Evolutionary conservation across 306 rosid genomes (phyloP).

Genomic region (Cicer yamashitae): DNA sequence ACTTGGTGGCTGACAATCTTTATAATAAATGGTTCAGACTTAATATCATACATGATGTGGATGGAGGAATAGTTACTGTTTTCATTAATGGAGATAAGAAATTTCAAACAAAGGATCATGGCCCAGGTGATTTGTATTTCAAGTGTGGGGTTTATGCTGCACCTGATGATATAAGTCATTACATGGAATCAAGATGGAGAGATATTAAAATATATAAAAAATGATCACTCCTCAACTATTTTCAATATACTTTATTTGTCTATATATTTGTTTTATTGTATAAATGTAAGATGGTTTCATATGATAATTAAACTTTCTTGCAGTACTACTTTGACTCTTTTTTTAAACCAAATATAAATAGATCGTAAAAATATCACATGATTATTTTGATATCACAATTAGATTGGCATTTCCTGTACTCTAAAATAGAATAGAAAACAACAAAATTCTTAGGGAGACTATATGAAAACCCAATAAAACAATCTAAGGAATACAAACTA

Average conservation of each 20-base stretch:
- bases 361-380: no score
- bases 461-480: no score
- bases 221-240: background rate
- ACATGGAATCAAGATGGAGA: constrained; percentile 53
- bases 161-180: constrained; percentile 34
- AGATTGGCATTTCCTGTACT: no score
- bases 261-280: background rate
- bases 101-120: constrained; percentile 39
- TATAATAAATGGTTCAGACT: constrained; percentile 58
- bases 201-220: constrained; percentile 46
- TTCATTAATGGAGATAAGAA: constrained; percentile 46
- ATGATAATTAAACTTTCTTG: background rate
- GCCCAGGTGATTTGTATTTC: constrained; percentile 50
- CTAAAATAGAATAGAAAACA: no score
- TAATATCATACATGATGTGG: constrained; percentile 52
- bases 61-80: constrained; percentile 45
- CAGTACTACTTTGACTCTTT: no score
- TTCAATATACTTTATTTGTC: background rate
- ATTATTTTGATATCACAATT: no score
- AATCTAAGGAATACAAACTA: no score
- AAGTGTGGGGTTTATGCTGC: constrained; percentile 54
- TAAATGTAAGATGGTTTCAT: background rate
- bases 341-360: no score
- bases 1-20: constrained; percentile 46
- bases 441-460: no score